These are phyloP conservation scores for Hypoxylon rubiginosum DNA, from an alignment of 2,329 filamentous ascomycete genomes.

Conservation along the genomic window DNA sequence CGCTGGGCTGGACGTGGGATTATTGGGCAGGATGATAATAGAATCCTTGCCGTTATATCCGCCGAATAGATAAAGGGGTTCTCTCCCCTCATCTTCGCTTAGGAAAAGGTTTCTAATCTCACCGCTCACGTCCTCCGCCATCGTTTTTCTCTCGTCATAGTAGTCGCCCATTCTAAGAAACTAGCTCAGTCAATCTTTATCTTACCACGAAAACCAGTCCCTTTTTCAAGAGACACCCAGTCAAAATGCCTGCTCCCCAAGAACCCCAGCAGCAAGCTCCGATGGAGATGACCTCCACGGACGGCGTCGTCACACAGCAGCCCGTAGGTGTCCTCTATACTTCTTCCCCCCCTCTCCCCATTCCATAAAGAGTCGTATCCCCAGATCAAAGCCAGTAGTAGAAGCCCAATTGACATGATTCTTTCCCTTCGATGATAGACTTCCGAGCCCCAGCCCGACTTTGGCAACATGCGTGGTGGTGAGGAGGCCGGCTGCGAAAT, in stretches of 20 bases:
- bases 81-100: slow-evolving; percentile 11
- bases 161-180: slow-evolving; percentile 25
- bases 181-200: slow-evolving; percentile 18
- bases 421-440: slow-evolving; percentile 44
- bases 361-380: too few relatives aligned
- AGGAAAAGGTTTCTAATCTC: slow-evolving; percentile 2
- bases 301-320: slow-evolving; percentile 58
- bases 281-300: slow-evolving; percentile 56
- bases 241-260: slow-evolving; percentile 58
- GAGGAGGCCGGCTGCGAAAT: slow-evolving; percentile 62
- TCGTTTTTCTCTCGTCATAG: slow-evolving; percentile 13
- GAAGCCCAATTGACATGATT: slow-evolving; percentile 15
- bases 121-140: slow-evolving; percentile 23
- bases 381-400: too few relatives aligned
- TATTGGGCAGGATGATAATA: slow-evolving; percentile 1
- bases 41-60: slow-evolving; percentile 36
- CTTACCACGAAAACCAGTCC: slow-evolving; percentile 10
- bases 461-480: slow-evolving; percentile 58
- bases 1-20: slow-evolving; percentile 13
- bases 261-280: slow-evolving; percentile 60
- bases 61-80: slow-evolving; percentile 16
- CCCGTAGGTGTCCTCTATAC: slow-evolving; percentile 53
- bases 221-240: slow-evolving; percentile 21
- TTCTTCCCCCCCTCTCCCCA: slow-evolving; percentile 2
- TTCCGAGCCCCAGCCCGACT: slow-evolving; percentile 59